Evolutionary conservation across 306 rosid species (phyloP), one percentile per base, ranked within the genome.

Genomic region (Spatholobus suberectus): DNA sequence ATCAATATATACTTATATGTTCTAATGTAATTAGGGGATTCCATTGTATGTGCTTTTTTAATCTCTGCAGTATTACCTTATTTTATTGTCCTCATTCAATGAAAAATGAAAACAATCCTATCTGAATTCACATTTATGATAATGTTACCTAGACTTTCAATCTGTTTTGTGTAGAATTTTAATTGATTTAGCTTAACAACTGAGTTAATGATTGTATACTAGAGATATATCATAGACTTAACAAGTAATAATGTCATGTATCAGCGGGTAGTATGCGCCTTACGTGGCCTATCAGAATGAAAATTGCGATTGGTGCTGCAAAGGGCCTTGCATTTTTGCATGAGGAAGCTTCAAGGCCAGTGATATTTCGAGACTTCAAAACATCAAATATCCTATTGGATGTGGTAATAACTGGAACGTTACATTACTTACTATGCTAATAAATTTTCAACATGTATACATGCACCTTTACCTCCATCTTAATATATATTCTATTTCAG

Each of bases 271-370:
- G 68, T 34, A 4, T 32, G 76, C 72, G 76, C 6, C 92, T 94
- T 82, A 82, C 93, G 5, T 94, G 98, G 98, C 4, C 81, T 7
- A 20, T 63, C 10, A 84, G 98, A 77, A 69, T 94, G 87, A 90
- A 87, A 81, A 84, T 90, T 32, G 83, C 84, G 38, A 77, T 90
- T 29, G 96, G 88, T 70, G 94, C 91, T 41, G 97, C 97, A 13
- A 88, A 82, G 76, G 94, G 94, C 11, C 94, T 93, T 65, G 90
- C 94, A 11, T 93, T 82, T 85, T 82, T 93, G 47, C 96, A 93
- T 27, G 92, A 91, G 55, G 91, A 93, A 69, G 80, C 89, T 58
- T 76, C 81, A 15, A 91, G 70, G 69, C 90, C 87, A 20, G 79
- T 91, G 4, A 91, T 90, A 9, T 93, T 79, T 69, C 83, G 94